Evolutionary conservation across 2,329 filamentous ascomycete species (phyloP).

Genomic region (Didymella segeticola): DNA sequence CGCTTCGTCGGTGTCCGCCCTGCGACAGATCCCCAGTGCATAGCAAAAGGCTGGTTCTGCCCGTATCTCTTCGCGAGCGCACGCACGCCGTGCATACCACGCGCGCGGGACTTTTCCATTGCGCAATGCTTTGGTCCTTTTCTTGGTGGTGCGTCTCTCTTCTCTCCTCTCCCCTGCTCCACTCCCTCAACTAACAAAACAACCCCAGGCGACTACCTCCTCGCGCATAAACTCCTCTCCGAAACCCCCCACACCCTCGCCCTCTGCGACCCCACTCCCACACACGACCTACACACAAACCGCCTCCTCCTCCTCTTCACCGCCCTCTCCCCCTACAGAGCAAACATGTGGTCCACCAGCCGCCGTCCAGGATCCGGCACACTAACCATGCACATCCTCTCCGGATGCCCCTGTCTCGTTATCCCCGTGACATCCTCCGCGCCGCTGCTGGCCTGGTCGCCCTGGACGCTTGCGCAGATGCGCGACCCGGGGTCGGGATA

Average conservation of each 20-base stretch:
- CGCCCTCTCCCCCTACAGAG: slow-evolving; percentile 47
- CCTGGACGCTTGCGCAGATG: slow-evolving; percentile 46
- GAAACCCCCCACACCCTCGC: slow-evolving; percentile 41
- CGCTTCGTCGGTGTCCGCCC: slow-evolving; percentile 40
- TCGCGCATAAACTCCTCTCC: slow-evolving; percentile 46
- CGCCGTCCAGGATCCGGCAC: slow-evolving; percentile 48
- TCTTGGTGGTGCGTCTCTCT: slow-evolving; percentile 34
- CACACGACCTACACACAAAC: slow-evolving; percentile 40
- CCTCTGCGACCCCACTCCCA: slow-evolving; percentile 41
- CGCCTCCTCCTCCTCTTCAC: slow-evolving; percentile 48
- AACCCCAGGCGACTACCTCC: slow-evolving; percentile 44
- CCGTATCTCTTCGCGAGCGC: slow-evolving; percentile 47
- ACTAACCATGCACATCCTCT: slow-evolving; percentile 47
- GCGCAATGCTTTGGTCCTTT: slow-evolving; percentile 49
- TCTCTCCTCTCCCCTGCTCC: not conserved
- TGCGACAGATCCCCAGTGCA: slow-evolving; percentile 28
- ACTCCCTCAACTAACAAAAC: not conserved
- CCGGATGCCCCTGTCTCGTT: slow-evolving; percentile 48
- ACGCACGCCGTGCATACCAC: slow-evolving; percentile 40
- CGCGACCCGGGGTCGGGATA: slow-evolving; percentile 23
- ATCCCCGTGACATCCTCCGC: slow-evolving; percentile 40
- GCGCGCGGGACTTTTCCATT: slow-evolving; percentile 46
- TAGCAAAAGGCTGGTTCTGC: slow-evolving; percentile 49
- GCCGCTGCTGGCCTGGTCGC: slow-evolving; percentile 43
- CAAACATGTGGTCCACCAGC: slow-evolving; percentile 47